These are phyloP conservation scores for Dactylellina leptospora DNA, from an alignment of 2,329 filamentous ascomycete species.

Conservation along the genomic window DNA sequence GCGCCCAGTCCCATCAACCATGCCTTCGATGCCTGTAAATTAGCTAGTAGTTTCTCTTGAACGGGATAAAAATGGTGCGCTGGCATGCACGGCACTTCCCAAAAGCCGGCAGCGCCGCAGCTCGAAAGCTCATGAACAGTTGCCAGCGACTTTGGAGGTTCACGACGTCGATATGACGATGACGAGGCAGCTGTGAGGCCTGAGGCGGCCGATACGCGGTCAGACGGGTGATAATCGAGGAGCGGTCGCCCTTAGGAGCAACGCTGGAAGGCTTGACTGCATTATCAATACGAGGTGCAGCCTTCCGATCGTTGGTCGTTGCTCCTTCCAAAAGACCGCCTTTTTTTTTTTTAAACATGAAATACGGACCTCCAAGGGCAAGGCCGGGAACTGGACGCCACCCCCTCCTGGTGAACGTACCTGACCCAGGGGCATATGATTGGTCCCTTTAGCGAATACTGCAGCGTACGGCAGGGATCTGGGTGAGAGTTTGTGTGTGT, in stretches of 20 bases:
- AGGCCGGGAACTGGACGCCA: slow-evolving; percentile 20
- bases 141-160: too few relatives aligned
- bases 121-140: too few relatives aligned
- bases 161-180: too few relatives aligned
- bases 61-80: slow-evolving; percentile 25
- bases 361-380: slow-evolving; percentile 10
- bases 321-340: slow-evolving; percentile 15
- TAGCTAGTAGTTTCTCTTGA: slow-evolving; percentile 26
- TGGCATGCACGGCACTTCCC: slow-evolving; percentile 35
- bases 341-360: too few relatives aligned
- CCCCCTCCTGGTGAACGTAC: background rate
- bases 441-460: slow-evolving; percentile 17
- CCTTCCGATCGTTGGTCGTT: slow-evolving; percentile 11
- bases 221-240: background rate
- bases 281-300: slow-evolving; percentile 43
- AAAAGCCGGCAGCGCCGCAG: slow-evolving; percentile 19
- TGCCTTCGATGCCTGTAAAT: slow-evolving; percentile 27
- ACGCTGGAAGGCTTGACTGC: slow-evolving; percentile 2
- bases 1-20: slow-evolving; percentile 47
- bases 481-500: slow-evolving; percentile 30
- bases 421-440: slow-evolving; percentile 16
- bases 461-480: slow-evolving; percentile 19
- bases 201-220: background rate
- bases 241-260: background rate
- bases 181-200: background rate